Percentiles rank a stretch among this genome's conserved stretches.
These are phyloP conservation scores for Cicer cuneatum DNA, from an alignment of 306 rosid genomes.

Conservation along the genomic window DNA sequence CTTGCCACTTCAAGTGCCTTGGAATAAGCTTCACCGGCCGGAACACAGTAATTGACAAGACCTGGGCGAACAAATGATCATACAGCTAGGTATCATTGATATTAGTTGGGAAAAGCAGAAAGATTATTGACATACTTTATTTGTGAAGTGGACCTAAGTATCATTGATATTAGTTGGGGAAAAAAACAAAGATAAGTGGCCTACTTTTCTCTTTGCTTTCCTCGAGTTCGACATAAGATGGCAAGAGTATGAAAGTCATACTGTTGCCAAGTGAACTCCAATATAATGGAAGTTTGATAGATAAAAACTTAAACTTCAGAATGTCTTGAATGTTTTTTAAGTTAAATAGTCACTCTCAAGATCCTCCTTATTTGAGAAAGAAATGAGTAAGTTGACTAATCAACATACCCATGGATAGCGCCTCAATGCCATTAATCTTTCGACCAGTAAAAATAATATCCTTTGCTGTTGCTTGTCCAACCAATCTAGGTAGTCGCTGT, in stretches of 20 bases:
- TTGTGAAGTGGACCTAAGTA: conserved; percentile 33
- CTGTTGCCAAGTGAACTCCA: conserved; percentile 28
- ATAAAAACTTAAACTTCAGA: conserved; percentile 17
- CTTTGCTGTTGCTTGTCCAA: conserved; percentile 82
- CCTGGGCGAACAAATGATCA: conserved; percentile 55
- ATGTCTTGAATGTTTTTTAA: conserved; percentile 19
- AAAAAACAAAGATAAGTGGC: neutral
- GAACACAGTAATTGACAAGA: conserved; percentile 84
- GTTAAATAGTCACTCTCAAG: neutral
- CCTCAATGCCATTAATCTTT: conserved; percentile 71
- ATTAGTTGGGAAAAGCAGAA: neutral
- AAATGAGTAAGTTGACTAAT: conserved; percentile 19
- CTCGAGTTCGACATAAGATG: conserved; percentile 19
- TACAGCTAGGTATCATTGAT: conserved; percentile 30
- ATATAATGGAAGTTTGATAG: conserved; percentile 7
- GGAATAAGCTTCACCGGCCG: conserved; percentile 73
- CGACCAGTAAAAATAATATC: conserved; percentile 86
- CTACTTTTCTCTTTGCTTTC: conserved; percentile 30
- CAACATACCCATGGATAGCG: conserved; percentile 75
- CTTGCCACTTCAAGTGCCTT: conserved; percentile 86
- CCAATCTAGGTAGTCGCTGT: conserved; percentile 83
- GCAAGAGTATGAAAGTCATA: conserved; percentile 10
- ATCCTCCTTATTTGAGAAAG: conserved; percentile 21
- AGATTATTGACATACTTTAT: neutral
- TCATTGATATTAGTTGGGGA: neutral